Evolutionary conservation across 345 rosid species (phyloP).

Genomic region (Odontarrhena argentea): DNA sequence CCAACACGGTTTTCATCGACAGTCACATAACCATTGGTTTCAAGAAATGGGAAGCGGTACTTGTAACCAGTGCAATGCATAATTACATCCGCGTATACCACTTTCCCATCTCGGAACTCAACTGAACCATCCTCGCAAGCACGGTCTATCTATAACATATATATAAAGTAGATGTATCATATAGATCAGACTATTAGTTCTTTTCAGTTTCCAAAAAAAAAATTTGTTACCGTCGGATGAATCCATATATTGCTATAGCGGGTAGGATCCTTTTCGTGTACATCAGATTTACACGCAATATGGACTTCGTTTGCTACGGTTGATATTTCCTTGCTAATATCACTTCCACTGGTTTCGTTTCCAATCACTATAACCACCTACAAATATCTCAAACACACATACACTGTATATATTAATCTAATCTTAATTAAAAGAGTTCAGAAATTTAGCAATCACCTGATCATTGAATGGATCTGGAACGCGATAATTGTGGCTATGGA

Average conservation of each 20-base stretch:
- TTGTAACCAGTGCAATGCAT: constrained; percentile 82
- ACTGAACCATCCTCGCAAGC: constrained; percentile 55
- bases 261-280: constrained; percentile 39
- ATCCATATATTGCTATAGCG: constrained; percentile 52
- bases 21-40: constrained; percentile 58
- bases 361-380: constrained; percentile 68
- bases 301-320: constrained; percentile 72
- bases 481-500: constrained; percentile 79
- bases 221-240: constrained; percentile 60
- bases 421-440: no score
- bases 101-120: constrained; percentile 52
- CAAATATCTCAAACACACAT: background rate
- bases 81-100: constrained; percentile 50
- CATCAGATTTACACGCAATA: constrained; percentile 52
- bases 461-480: constrained; percentile 55
- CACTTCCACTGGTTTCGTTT: constrained; percentile 54
- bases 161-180: background rate
- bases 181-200: background rate
- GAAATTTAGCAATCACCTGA: constrained; percentile 42
- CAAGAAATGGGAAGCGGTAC: constrained; percentile 73
- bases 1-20: constrained; percentile 72
- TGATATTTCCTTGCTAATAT: constrained; percentile 61
- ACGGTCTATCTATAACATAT: constrained; percentile 46
- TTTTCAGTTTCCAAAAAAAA: no score
- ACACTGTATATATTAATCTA: no score